phyloP scores from a whole-genome alignment of 2,329 filamentous ascomycete genomes.

The Aspergillus floridensis region DNA sequence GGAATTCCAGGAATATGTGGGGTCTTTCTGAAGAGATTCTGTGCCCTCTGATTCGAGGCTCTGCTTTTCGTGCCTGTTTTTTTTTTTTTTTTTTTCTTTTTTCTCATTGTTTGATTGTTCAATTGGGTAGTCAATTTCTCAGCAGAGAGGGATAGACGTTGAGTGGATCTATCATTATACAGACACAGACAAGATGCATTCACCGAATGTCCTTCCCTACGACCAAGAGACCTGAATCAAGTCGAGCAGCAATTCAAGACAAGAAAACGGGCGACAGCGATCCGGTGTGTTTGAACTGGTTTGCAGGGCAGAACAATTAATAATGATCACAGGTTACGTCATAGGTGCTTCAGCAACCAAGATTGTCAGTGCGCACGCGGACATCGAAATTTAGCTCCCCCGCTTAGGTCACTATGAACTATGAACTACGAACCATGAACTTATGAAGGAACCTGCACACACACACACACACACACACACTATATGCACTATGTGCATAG shows the following conservation, averaged over 20 bases:
- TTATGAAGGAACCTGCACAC: too few relatives aligned
- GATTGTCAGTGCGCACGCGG: slow-evolving; percentile 8
- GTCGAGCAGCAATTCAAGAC: neutral
- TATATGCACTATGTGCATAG: too few relatives aligned
- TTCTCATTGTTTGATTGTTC: neutral
- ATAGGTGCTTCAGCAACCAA: slow-evolving; percentile 4
- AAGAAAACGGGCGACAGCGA: slow-evolving; percentile 1
- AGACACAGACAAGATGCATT: neutral
- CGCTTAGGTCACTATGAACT: neutral
- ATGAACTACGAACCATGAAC: neutral
- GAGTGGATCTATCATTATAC: neutral
- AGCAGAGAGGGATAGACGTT: neutral
- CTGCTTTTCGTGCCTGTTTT: neutral
- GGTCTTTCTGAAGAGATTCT: neutral
- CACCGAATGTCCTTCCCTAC: too few relatives aligned
- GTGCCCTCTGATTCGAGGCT: neutral
- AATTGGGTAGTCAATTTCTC: neutral
- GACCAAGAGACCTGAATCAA: neutral
- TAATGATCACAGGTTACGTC: neutral
- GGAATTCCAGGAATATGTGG: slow-evolving; percentile 10
- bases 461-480: too few relatives aligned
- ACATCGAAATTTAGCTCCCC: neutral
- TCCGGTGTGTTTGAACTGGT: neutral
- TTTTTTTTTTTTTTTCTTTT: slow-evolving; percentile 1
- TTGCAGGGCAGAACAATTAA: neutral